A percentile compares a stretch with the other conserved stretches of the same genome.
Conservation (phyloP, 176 grass and related monocot genomes). For the Ananas comosus region DNA sequence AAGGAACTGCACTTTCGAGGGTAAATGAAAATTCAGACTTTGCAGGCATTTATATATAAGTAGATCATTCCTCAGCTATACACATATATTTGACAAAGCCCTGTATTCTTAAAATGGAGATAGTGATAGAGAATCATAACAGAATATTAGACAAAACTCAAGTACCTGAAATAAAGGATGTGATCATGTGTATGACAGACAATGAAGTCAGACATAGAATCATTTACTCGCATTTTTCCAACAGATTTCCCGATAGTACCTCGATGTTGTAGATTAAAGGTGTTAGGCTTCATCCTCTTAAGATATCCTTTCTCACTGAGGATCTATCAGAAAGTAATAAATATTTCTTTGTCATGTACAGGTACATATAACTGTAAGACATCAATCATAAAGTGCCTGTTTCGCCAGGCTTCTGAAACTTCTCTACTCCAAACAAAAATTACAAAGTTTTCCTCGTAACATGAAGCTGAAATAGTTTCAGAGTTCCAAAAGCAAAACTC, state of each 20-base stretch:
- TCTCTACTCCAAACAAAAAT: too few species aligned
- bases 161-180: constrained; percentile 95
- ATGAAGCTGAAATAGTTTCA: too few species aligned
- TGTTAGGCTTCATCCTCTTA: constrained; percentile 92
- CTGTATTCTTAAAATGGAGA: too few species aligned
- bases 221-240: constrained; percentile 94
- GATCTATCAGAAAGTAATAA: constrained; percentile 35
- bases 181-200: constrained; percentile 86
- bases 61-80: too few species aligned
- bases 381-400: too few species aligned
- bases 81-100: too few species aligned
- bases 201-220: constrained; percentile 83
- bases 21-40: constrained; percentile 4
- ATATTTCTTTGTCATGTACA: neutral
- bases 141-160: neutral
- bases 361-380: too few species aligned
- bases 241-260: constrained; percentile 98
- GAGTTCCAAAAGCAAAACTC: too few species aligned
- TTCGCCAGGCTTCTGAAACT: too few species aligned
- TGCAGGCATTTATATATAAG: neutral
- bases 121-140: neutral
- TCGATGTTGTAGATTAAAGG: constrained; percentile 66
- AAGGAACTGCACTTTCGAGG: neutral
- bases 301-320: constrained; percentile 94
- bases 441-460: too few species aligned